phyloP scores from a whole-genome alignment of 2,329 filamentous ascomycete species.

The Sphaerulina musiva region DNA sequence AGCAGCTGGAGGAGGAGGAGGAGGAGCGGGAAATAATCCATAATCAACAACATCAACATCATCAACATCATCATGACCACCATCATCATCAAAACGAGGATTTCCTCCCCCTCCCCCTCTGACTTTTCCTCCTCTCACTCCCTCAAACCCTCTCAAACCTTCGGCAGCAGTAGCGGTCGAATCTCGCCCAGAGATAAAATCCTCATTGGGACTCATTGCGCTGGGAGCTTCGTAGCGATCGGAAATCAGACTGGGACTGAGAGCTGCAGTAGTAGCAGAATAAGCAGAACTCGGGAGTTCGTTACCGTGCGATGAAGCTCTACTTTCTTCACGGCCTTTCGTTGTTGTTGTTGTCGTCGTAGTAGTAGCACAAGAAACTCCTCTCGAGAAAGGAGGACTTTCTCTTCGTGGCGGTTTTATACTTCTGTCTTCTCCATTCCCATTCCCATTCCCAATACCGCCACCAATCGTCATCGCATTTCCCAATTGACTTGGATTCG shows the following conservation, averaged over 20 bases:
- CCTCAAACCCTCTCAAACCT: constrained; percentile 5
- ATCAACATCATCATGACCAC: not conserved
- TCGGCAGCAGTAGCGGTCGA: not conserved
- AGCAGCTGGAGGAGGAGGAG: too few relatives aligned
- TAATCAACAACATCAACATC: not conserved
- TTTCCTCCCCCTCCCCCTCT: too few relatives aligned
- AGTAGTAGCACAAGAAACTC: not conserved
- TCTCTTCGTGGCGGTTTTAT: too few relatives aligned
- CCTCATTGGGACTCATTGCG: constrained; percentile 1
- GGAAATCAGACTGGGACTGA: not conserved
- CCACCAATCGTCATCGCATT: constrained; percentile 5
- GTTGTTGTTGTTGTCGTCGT: not conserved
- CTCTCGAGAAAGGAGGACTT: not conserved
- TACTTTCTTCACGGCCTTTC: not conserved
- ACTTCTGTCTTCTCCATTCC: not conserved
- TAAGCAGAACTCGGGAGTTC: too few relatives aligned
- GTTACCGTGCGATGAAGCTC: not conserved
- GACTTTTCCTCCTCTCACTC: not conserved
- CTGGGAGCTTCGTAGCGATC: constrained; percentile 5
- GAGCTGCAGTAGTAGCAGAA: too few relatives aligned
- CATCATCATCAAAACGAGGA: not conserved
- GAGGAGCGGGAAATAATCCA: too few relatives aligned
- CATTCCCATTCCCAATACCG: too few relatives aligned
- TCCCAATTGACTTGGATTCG: constrained; percentile 2
- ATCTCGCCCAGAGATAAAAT: not conserved